Evolutionary conservation across 306 rosid species (phyloP), one percentile per base, ranked within the genome.

Genomic region (Styphnolobium japonicum): DNA sequence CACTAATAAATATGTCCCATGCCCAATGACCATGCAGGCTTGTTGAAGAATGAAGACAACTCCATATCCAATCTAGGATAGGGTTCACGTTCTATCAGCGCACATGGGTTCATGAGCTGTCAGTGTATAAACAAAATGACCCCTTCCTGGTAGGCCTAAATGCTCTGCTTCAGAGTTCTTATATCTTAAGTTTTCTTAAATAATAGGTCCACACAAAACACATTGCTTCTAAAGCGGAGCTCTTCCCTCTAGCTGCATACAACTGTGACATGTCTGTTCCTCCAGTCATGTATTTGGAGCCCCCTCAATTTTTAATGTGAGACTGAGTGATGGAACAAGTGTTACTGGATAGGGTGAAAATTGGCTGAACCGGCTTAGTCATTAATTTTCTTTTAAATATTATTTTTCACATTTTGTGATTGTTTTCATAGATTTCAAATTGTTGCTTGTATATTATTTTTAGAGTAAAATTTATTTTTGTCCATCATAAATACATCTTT

Each of bases 1-100:
- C 69, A 67, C 0, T 8, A 77, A 77, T 77, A 46, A 71, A 10
- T 43, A 37, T 71, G 58, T 43, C 64, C 51, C 65, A 63, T 53
- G 22, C 15, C 60, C 22, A 23, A 61, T 72, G 71, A 60, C 66
- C 73, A 62, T 62, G 79, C 73, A 80, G 43, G 67, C 43, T 16
- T 43, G 60, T 57, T 49, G 48, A 33, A 25, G 48, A 43, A 39
- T 49, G 48, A 33, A 25, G 48, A 43, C 64, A n/a, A 64, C 1
- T 70, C 4, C 15, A 52, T 42, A 15, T 21, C 25, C 57, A 25
- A 48, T 46, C 36, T 36, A 16, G 67, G 60, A 63, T 64, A 75
- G 21, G 71, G 71, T 31, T 46, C 62, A 61, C 36, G 40, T 21
- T 61, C 33, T 10, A 29, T 71, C 9, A 31, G 55, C 27, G 43